Conservation (phyloP, 352 stramenopile species). For the Globisporangium okanoganense region DNA sequence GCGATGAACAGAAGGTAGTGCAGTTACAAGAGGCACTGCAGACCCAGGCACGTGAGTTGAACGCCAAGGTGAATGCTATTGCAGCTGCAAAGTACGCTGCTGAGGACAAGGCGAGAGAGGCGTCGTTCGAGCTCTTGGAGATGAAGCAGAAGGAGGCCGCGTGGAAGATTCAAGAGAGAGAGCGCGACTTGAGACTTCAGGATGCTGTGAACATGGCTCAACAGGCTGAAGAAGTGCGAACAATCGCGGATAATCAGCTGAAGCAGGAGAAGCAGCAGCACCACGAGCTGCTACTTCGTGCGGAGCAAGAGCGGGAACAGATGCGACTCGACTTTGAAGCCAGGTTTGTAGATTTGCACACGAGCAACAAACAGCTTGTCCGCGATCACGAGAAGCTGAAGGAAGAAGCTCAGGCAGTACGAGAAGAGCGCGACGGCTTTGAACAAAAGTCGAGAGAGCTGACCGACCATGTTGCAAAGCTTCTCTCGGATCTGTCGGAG, state of each 20-base stretch:
- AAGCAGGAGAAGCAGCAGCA: slow-evolving; percentile 29
- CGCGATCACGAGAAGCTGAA: neutral
- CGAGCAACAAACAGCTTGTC: slow-evolving; percentile 17
- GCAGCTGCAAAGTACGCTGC: slow-evolving; percentile 26
- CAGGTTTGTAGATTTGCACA: slow-evolving; percentile 28
- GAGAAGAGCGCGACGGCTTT: neutral
- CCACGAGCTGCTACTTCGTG: slow-evolving; percentile 21
- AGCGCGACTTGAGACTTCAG: slow-evolving; percentile 30
- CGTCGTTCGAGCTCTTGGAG: slow-evolving; percentile 46
- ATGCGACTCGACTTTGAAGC: slow-evolving; percentile 30
- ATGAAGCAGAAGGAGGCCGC: slow-evolving; percentile 61
- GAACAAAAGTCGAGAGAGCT: slow-evolving; percentile 3
- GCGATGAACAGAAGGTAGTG: slow-evolving; percentile 25
- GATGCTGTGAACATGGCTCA: slow-evolving; percentile 20
- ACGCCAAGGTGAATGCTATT: slow-evolving; percentile 39
- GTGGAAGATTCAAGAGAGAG: slow-evolving; percentile 45
- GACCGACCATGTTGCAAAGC: neutral
- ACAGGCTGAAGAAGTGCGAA: slow-evolving; percentile 25
- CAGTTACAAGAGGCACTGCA: slow-evolving; percentile 40
- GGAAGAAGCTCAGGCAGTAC: neutral
- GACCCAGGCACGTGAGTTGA: slow-evolving; percentile 37
- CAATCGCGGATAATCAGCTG: slow-evolving; percentile 16
- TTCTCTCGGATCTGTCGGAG: neutral
- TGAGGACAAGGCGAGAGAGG: slow-evolving; percentile 40
- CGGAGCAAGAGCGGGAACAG: slow-evolving; percentile 22